These are phyloP conservation scores for Trematosphaeria pertusa DNA, from an alignment of 2,329 filamentous ascomycete species.

Conservation along the genomic window DNA sequence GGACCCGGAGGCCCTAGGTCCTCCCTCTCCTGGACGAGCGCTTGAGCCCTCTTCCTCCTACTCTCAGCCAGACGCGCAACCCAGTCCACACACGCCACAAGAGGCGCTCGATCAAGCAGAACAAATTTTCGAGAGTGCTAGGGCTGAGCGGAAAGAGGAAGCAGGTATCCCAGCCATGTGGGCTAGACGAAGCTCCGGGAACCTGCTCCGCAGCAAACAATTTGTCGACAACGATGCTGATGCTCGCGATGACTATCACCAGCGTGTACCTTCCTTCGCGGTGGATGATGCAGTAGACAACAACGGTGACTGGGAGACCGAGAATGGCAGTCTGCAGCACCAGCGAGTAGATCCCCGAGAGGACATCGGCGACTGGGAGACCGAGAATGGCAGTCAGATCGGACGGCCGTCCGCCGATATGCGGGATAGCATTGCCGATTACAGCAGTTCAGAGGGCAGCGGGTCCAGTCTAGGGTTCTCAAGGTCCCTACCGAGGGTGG, in stretches of 20 bases:
- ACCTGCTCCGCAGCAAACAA: slow-evolving; percentile 27
- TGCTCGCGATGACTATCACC: no score
- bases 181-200: slow-evolving; percentile 35
- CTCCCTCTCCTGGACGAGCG: slow-evolving; percentile 4
- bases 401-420: slow-evolving; percentile 20
- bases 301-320: neutral
- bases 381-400: slow-evolving; percentile 30
- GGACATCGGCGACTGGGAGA: slow-evolving; percentile 45
- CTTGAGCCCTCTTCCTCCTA: slow-evolving; percentile 37
- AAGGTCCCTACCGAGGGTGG: slow-evolving; percentile 31
- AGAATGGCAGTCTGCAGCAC: no score
- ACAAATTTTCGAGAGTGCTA: slow-evolving; percentile 32
- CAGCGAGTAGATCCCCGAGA: slow-evolving; percentile 12
- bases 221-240: slow-evolving; percentile 9
- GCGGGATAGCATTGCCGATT: slow-evolving; percentile 42
- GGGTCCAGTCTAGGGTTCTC: slow-evolving; percentile 44
- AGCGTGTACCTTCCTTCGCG: no score
- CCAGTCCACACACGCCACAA: slow-evolving; percentile 25
- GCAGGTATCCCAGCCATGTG: slow-evolving; percentile 42
- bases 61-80: slow-evolving; percentile 24
- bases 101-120: slow-evolving; percentile 40
- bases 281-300: neutral
- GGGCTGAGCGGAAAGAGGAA: slow-evolving; percentile 9
- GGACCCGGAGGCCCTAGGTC: no score
- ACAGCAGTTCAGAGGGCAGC: slow-evolving; percentile 31